phyloP scores from a whole-genome alignment of 108 stramenopile genomes.

The Stephanodiscus minutulus region DNA sequence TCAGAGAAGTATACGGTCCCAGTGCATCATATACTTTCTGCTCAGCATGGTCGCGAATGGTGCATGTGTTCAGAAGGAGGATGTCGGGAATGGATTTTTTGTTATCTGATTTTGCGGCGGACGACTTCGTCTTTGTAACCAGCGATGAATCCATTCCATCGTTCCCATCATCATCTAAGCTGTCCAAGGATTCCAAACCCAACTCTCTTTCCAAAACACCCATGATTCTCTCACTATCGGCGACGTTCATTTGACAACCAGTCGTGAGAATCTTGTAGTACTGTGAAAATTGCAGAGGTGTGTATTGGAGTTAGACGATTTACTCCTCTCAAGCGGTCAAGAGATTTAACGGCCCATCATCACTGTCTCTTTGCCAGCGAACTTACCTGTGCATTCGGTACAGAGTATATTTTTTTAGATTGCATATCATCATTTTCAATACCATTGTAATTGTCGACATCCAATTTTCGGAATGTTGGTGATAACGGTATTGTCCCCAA shows the following conservation, averaged over 20 bases:
- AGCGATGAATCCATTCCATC: conserved; percentile 19
- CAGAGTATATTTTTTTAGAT: conserved; percentile 35
- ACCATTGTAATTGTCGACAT: conserved; percentile 17
- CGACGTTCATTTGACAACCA: conserved; percentile 96
- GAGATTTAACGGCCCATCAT: background rate
- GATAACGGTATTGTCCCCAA: conserved; percentile 31
- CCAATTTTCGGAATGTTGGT: conserved; percentile 33
- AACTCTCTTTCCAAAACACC: conserved; percentile 74
- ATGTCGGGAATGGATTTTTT: conserved; percentile 60
- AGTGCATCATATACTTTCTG: conserved; percentile 81
- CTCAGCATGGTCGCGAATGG: conserved; percentile 89
- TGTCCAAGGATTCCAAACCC: conserved; percentile 36
- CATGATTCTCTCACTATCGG: conserved; percentile 90
- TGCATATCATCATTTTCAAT: conserved; percentile 30
- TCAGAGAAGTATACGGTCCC: conserved; percentile 80
- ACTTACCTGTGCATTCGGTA: conserved; percentile 32
- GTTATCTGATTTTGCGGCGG: conserved; percentile 19
- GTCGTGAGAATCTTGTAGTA: conserved; percentile 75
- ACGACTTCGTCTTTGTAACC: conserved; percentile 8
- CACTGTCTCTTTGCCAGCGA: background rate
- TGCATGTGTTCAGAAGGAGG: conserved; percentile 84
- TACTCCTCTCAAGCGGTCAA: background rate
- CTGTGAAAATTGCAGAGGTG: background rate
- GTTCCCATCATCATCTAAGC: conserved; percentile 16
- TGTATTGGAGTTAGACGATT: background rate